These are phyloP conservation scores for Fusarium coffeatum DNA, from an alignment of 2,329 filamentous ascomycete species.

Conservation along the genomic window DNA sequence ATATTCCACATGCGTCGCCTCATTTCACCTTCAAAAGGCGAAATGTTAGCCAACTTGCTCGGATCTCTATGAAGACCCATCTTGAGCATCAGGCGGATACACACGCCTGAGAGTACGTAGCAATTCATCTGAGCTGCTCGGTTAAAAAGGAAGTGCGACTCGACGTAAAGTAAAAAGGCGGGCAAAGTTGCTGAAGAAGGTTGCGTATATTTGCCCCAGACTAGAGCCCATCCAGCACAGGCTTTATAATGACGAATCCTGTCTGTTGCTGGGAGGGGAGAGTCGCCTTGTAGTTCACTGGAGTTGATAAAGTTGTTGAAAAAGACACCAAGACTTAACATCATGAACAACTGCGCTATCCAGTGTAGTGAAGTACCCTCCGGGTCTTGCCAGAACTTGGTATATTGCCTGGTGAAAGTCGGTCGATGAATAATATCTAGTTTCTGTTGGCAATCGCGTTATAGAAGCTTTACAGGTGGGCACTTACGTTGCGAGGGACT, in stretches of 20 bases:
- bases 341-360: slow-evolving; percentile 64
- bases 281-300: slow-evolving; percentile 58
- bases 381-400: slow-evolving; percentile 61
- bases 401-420: slow-evolving; percentile 63
- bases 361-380: slow-evolving; percentile 56
- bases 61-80: slow-evolving; percentile 70
- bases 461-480: background rate
- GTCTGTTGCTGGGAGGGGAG: slow-evolving; percentile 55
- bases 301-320: slow-evolving; percentile 58
- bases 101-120: slow-evolving; percentile 63
- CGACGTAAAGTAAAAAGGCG: slow-evolving; percentile 63
- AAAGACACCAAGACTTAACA: slow-evolving; percentile 57
- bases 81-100: slow-evolving; percentile 66
- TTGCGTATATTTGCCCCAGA: slow-evolving; percentile 62
- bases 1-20: slow-evolving; percentile 65
- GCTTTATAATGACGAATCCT: slow-evolving; percentile 61
- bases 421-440: slow-evolving; percentile 66
- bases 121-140: slow-evolving; percentile 64
- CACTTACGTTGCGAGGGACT: slow-evolving; percentile 63
- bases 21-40: slow-evolving; percentile 66
- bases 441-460: slow-evolving; percentile 10
- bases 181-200: slow-evolving; percentile 62
- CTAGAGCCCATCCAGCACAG: slow-evolving; percentile 64
- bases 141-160: slow-evolving; percentile 65
- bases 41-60: slow-evolving; percentile 61